Evolutionary conservation across 805 yeast genomes (phyloP), one percentile per base, ranked within the genome.

Genomic region (Ogataea pilisensis): DNA sequence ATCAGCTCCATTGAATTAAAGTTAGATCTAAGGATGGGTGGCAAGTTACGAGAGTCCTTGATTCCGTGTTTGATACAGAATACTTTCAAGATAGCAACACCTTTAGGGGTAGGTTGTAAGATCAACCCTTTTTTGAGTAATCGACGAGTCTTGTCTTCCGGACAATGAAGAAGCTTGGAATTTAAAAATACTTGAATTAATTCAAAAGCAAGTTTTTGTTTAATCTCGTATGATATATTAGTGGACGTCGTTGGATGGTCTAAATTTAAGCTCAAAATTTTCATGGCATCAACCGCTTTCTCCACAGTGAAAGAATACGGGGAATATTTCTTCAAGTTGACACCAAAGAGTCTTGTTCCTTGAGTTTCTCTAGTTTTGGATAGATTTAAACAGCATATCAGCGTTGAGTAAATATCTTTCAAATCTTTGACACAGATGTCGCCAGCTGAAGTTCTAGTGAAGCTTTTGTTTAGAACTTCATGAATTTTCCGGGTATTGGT

Each of bases 81-180:
- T 14, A 69, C 65, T 37, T 76, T 78, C 2, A 90, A 60, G 0
- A 87, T 54, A 0, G 88, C 80, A 7, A 88, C 78, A 1, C 97
- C 98, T 55, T 91, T 91, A 0, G 97, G 89, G 0, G 96, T 87
- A 4, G 96, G 95, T 56, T 91, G 97, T 22, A 87, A 55, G 2
- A 67, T 44, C 0, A 69, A 64, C 4, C 62, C 65, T 0, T 54
- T 62, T 37, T 72, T 72, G 5, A 80, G 70, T 31, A 57, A 63
- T 12, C 57, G 48, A 32, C 84, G 57, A 0, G 95, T 87, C 51
- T 91, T 66, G 46, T 84, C 89, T 3, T 76, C 75, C 0, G 95
- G 95, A 12, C 77, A 75, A 56, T 88, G 95, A 8, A 88, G 49
- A 2, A 87, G 61, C 46, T 77, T 79, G 0, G 86, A 82, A 2